Evolutionary conservation across 805 yeast genomes (phyloP), one percentile per base, ranked within the genome.

Genomic region (Nakazawaea sp.): DNA sequence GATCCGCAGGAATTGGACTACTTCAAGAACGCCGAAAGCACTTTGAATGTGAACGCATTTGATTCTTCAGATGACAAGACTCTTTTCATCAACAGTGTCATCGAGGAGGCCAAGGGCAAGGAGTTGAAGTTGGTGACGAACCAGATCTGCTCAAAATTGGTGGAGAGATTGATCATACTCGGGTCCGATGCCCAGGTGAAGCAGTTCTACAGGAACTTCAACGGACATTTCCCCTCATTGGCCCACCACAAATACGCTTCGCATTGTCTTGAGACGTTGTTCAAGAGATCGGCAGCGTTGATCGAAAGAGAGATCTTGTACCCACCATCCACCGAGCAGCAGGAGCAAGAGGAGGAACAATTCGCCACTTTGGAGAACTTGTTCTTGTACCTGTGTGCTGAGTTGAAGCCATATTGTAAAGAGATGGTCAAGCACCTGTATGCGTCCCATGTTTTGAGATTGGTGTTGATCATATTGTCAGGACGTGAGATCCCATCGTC

Each of bases 111-210:
- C 17, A 68, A 71, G 33, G 96, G 96, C 2, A 88, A 89, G 50
- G 97, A 90, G 58, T 64, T 92, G 47, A 90, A 92, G 58, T 67
- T 90, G 28, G 96, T 84, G 4, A 90, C 96, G 2, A 89, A 90
- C 52, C 97, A 89, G 53, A 87, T 90, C 40, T 88, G 97, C 57
- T 90, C 97, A 18, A 90, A 90, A 55, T 67, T 92, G 41, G 70
- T 92, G 66, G 98, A 90, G 59, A 69, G 98, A 52, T 62, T 90
- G 43, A 72, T 90, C n/a, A 59, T 84, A 29, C 11, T 7, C 11
- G 61, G 66, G 15, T 81, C 89, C 12, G 66, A 70, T 19, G 80
- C 77, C 43, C 94, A 87, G 55, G 58, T 87, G 42, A 78, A 78
- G 48, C 63, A 66, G 23, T 53, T 89, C 1, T 83, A 81, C 56